Percentiles rank a stretch among this genome's conserved stretches.
phyloP scores from a whole-genome alignment of 495 filamentous ascomycete genomes.

The Aspergillus hancockii region DNA sequence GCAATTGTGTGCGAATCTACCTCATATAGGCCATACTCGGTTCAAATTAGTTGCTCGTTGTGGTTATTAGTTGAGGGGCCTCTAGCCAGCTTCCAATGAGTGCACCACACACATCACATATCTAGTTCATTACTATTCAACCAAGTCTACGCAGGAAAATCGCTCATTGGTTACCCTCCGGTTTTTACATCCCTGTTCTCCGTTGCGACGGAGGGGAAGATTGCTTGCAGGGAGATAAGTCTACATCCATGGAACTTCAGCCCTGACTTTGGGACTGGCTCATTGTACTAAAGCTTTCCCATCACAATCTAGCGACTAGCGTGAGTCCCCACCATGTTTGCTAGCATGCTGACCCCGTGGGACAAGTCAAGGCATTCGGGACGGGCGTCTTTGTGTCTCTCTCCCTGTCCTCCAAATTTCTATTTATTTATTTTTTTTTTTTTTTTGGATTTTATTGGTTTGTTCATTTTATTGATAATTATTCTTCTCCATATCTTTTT shows the following conservation, averaged over 20 bases:
- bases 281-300: slow-evolving; percentile 3
- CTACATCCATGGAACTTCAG: background rate
- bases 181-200: background rate
- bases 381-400: background rate
- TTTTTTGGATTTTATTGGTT: background rate
- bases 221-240: slow-evolving; percentile 10
- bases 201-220: background rate
- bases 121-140: background rate
- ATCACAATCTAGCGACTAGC: background rate
- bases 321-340: background rate
- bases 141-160: background rate
- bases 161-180: background rate
- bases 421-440: background rate
- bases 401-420: background rate
- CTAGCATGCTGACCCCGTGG: background rate
- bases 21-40: background rate
- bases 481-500: background rate
- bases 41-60: background rate
- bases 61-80: background rate
- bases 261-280: background rate
- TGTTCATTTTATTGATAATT: background rate
- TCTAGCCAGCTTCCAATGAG: background rate
- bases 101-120: background rate
- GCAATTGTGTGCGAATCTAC: background rate
- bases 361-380: background rate